Evolutionary conservation across 805 yeast species (phyloP), one percentile per base, ranked within the genome.

Genomic region (Blastobotrys americana): DNA sequence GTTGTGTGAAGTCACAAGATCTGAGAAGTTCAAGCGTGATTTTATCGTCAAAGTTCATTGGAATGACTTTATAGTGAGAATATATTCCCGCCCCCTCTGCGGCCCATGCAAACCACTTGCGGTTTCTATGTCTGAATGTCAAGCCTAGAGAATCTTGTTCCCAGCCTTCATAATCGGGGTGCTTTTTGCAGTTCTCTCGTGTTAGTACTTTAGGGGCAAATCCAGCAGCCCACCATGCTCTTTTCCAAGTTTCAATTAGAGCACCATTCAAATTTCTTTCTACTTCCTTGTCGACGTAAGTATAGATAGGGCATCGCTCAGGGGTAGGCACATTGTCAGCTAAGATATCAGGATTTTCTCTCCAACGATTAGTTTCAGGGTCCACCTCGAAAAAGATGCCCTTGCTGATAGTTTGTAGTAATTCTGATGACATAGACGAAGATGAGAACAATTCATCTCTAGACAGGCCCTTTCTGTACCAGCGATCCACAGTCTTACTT

Each of bases 141-240:
- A 34, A n/a, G n/a, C 13, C 20, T 19, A 16, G 16, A 19, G 16
- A 19, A 3, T 19, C 37, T 16, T 39, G 37, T 17, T 43, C 43
- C 19, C 55, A 48, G 18, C 42, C 43, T 6, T 27, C 36, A 42
- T 41, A 59, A 22, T 40, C 36, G 9, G 44, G 44, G 36, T 55
- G 55, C 20, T 33, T 28, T 35, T 45, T 36, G 28, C 55, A 46
- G 27, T 55, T 50, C 10, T 39, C 34, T 8, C 28, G 19, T n/a
- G 43, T 47, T 15, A 58, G 50, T 2, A 59, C 55, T 16, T 48
- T 48, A 4, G 63, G 63, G 35, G 51, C 49, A 39, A 59, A 56
- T 6, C 63, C 63, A 8, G 40, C 42, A 3, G 60, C 51, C 55
- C 55, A 58, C 48, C 53, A 47, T 3, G 60, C 62, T 31, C 49